A percentile compares a stretch with the other conserved stretches of the same genome.
These are phyloP conservation scores for Fusarium tjaetaba DNA, from an alignment of 2,329 filamentous ascomycete species.

Conservation along the genomic window DNA sequence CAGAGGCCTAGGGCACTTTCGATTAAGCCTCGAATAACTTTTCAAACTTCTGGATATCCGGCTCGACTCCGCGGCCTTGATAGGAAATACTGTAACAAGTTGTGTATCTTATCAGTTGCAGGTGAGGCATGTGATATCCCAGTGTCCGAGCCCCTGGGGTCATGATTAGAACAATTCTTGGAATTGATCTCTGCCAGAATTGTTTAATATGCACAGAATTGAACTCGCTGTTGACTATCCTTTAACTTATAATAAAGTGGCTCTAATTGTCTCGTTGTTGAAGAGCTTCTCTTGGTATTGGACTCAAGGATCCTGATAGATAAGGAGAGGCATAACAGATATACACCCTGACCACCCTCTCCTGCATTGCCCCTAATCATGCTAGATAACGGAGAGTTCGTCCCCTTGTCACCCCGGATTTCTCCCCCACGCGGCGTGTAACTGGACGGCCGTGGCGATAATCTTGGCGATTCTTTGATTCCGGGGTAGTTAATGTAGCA, in stretches of 20 bases:
- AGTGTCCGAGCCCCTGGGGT: neutral
- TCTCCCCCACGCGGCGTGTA: conserved; percentile 27
- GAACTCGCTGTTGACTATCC: neutral
- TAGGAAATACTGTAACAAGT: neutral
- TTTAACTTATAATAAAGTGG: neutral
- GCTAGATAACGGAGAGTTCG: conserved; percentile 26
- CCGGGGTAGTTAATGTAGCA: neutral
- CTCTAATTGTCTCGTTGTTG: neutral
- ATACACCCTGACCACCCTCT: conserved; percentile 22
- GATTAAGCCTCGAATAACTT: neutral
- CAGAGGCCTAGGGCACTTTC: too few species aligned
- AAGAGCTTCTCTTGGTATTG: neutral
- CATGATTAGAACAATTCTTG: neutral
- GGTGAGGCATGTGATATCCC: neutral
- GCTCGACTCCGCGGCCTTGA: neutral
- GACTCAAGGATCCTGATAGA: neutral
- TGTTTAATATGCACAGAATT: neutral
- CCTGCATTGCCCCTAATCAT: neutral
- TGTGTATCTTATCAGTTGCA: conserved; percentile 2
- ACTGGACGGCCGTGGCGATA: neutral
- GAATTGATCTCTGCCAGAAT: neutral
- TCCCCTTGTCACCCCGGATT: conserved; percentile 27
- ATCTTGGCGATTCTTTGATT: neutral
- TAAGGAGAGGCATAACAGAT: conserved; percentile 28
- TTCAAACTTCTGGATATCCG: neutral